Percentiles rank a stretch among this genome's conserved stretches.
phyloP scores from a whole-genome alignment of 352 stramenopile species.

The Globisporangium ultimum region DNA sequence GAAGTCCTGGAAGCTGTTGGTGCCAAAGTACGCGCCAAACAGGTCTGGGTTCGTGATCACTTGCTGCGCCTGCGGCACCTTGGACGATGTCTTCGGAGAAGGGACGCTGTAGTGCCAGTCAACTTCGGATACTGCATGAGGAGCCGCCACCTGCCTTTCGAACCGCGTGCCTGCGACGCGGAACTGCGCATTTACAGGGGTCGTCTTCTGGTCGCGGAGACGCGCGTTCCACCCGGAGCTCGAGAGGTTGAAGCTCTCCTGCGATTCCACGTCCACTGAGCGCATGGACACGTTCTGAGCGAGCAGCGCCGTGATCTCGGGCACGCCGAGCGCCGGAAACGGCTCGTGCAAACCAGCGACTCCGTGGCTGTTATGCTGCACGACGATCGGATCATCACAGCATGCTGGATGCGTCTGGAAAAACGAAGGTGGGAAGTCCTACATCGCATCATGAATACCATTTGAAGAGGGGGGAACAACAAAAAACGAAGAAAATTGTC shows the following conservation, averaged over 20 bases:
- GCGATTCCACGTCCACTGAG: conserved; percentile 17
- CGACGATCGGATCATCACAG: conserved; percentile 16
- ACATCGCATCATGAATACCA: neutral
- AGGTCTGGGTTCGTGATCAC: conserved; percentile 37
- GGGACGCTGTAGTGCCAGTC: conserved; percentile 48
- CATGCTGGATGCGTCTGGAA: conserved; percentile 22
- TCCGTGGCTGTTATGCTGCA: conserved; percentile 7
- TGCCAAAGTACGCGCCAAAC: conserved; percentile 52
- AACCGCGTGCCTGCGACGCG: conserved; percentile 40
- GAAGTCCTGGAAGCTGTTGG: conserved; percentile 72
- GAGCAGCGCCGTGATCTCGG: conserved; percentile 15
- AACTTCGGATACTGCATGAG: conserved; percentile 43
- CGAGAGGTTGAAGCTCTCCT: conserved; percentile 21
- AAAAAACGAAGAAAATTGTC: neutral
- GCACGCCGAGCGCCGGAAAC: conserved; percentile 29
- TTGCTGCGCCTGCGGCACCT: neutral
- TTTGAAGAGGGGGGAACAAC: neutral
- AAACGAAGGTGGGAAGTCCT: conserved; percentile 26
- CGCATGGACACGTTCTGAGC: conserved; percentile 12
- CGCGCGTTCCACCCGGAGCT: conserved; percentile 14
- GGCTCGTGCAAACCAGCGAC: conserved; percentile 36
- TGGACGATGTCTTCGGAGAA: conserved; percentile 6
- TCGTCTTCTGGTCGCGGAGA: conserved; percentile 12
- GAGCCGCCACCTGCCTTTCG: conserved; percentile 34
- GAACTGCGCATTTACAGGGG: conserved; percentile 53